Base-by-base conservation (phyloP, 2,329 filamentous ascomycete genomes). In the Sporothrix inflata region DNA sequence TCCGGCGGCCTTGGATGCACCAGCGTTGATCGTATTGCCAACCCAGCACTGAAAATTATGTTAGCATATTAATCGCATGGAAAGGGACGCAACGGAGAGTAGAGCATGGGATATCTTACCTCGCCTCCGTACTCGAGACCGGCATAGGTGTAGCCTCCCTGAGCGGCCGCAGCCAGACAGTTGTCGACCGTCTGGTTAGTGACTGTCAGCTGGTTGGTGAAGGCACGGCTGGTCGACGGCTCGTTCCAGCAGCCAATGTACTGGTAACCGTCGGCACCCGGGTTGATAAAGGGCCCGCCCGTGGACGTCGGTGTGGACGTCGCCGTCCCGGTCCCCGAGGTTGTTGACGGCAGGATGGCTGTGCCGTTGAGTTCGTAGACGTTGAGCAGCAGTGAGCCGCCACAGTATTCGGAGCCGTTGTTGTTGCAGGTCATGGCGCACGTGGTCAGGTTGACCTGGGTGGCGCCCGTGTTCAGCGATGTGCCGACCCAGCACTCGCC, bases 61-160 rank as follows among this genome's bases (percentile, higher is more conserved):
- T 61, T 24, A 61, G 57, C 16, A 38, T 30, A 16, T 40, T 16
- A 19, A 38, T 7, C 9, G 9, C n/a, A n/a, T n/a, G n/a, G n/a
- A 40, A n/a, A 40, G 3, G 27, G 8, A 34, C 19, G 8, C 16
- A 40, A n/a, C n/a, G 6, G 4, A 21, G 4, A 8, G 8, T 3
- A 16, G 7, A 19, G 16, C 34, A 27, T 21, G n/a, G 7, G 3
- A 45, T n/a, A n/a, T n/a, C 72, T 24, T 47, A 73, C 72, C 77
- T 87, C 85, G 38, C 84, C 80, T 11, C 85, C 84, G 73, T 85
- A 87, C 75, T 88, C 85, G 6, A 85, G 84, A 2, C 83, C 86
- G 79, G 83, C 87, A 75, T 84, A 86, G 61, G 80, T 78, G 71
- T 66, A 73, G 27, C 53, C 42, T 19, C 27, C 40, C 3, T 14